Evolutionary conservation across 1,284 basidiomycete species (phyloP), one percentile per base, ranked within the genome.

Genomic region (Rhodotorula sp.): DNA sequence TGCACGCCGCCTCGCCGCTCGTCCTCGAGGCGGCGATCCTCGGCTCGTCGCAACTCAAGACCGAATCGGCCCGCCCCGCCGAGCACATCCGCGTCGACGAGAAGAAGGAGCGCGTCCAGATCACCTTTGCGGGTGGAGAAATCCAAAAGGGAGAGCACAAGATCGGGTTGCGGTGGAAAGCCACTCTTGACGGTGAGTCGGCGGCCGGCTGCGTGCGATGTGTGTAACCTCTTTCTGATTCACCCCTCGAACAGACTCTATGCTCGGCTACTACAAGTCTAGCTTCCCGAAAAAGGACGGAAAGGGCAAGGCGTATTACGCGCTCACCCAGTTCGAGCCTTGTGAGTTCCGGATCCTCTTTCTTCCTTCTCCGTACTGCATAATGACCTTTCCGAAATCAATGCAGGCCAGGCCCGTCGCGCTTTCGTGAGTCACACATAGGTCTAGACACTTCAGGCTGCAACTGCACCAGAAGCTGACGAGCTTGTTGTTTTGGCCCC

Each of bases 11-110:
- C 61, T 78, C 81, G 21, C 86, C 87, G 48, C 85, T 97, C 62
- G 85, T 87, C 58, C 84, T 97, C 68, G 87, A 88, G 56, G 84
- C 87, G 75, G 87, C 89, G 79, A 84, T 87, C 49, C 80, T 97
- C 71, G 70, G 63, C 12, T 68, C 68, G 20, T 62, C 70, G 10
- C 68, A 70, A 51, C 70, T 77, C 67, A 78, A 79, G 67, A 78
- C 77, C 5, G 73, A 77, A 54, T 64, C 64, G 12, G 52, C 52
- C 31, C 63, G 62, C 48, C 74, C 71, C 5, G 70, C 73, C 0
- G 64, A 61, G 56, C 57, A 65, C 62, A 60, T 75, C 43, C 47
- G 64, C 48, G 58, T 75, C 29, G 46, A 70, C 65, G 68, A 69
- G 51, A 72, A 72, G 65, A 62, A 57, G 49, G 73, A 75, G 39